Percentiles rank a stretch among this genome's conserved stretches.
Conservation (phyloP, 2,329 filamentous ascomycete species). For the Celoporthe dispersa region DNA sequence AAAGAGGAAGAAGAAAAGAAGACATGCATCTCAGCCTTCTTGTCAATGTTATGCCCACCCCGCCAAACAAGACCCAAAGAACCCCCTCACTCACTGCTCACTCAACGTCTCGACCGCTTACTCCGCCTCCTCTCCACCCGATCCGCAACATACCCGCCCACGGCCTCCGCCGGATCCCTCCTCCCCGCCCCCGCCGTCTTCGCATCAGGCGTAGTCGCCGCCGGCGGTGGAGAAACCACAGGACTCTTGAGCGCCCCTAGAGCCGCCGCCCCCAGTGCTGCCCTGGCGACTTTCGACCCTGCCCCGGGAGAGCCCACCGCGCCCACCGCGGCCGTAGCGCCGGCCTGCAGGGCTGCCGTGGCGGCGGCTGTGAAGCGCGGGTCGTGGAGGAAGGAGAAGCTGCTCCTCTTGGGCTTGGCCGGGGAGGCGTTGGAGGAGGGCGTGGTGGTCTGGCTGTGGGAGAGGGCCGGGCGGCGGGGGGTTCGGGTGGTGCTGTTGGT, state of each 20-base stretch:
- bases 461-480: neutral
- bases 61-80: too few relatives aligned
- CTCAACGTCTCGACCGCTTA: slow-evolving; percentile 4
- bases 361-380: slow-evolving; percentile 35
- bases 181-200: neutral
- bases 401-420: slow-evolving; percentile 9
- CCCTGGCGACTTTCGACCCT: slow-evolving; percentile 33
- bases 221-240: neutral
- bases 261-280: slow-evolving; percentile 35
- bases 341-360: slow-evolving; percentile 34
- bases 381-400: slow-evolving; percentile 24
- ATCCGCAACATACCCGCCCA: neutral
- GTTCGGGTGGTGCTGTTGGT: slow-evolving; percentile 11
- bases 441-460: slow-evolving; percentile 12
- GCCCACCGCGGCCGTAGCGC: slow-evolving; percentile 32
- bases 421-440: neutral
- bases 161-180: neutral
- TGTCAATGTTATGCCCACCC: neutral
- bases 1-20: too few relatives aligned
- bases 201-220: neutral
- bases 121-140: neutral
- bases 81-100: neutral
- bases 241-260: slow-evolving; percentile 30
- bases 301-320: slow-evolving; percentile 33
- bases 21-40: neutral